Evolutionary conservation across 495 filamentous ascomycete genomes (phyloP).

Genomic region (Apodospora peruviana): DNA sequence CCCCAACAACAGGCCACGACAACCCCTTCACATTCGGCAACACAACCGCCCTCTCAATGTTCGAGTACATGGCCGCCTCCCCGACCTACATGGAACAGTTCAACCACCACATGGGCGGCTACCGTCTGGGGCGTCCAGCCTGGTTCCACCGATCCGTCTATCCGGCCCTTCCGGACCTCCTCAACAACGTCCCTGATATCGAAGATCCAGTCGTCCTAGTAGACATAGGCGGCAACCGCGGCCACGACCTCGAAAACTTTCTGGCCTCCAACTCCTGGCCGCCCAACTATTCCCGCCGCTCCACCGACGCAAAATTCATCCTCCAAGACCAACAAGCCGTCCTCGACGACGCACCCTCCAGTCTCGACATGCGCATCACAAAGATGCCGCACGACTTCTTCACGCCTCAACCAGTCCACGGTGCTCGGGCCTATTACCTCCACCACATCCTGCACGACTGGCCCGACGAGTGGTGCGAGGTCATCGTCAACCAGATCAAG

Average conservation of each 20-base stretch:
- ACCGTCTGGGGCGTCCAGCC: conserved; percentile 42
- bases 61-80: conserved; percentile 20
- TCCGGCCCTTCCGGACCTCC: conserved; percentile 18
- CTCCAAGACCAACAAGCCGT: conserved; percentile 42
- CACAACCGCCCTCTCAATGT: conserved; percentile 21
- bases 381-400: conserved; percentile 32
- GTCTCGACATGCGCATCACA: conserved; percentile 21
- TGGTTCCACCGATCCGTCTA: conserved; percentile 50
- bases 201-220: conserved; percentile 36
- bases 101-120: conserved; percentile 49
- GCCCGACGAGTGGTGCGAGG: conserved; percentile 32
- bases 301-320: conserved; percentile 22
- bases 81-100: conserved; percentile 30
- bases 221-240: conserved; percentile 48
- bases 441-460: conserved; percentile 45
- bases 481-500: conserved; percentile 32
- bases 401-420: conserved; percentile 35
- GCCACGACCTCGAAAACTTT: conserved; percentile 47
- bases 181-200: conserved; percentile 14
- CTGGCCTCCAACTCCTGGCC: conserved; percentile 18
- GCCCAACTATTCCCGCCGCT: conserved; percentile 32
- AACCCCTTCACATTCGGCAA: conserved; percentile 26
- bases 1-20: conserved; percentile 20
- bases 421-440: conserved; percentile 40
- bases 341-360: conserved; percentile 18